phyloP scores from a whole-genome alignment of 768 basidiomycete species.

The Lactarius indigo region DNA sequence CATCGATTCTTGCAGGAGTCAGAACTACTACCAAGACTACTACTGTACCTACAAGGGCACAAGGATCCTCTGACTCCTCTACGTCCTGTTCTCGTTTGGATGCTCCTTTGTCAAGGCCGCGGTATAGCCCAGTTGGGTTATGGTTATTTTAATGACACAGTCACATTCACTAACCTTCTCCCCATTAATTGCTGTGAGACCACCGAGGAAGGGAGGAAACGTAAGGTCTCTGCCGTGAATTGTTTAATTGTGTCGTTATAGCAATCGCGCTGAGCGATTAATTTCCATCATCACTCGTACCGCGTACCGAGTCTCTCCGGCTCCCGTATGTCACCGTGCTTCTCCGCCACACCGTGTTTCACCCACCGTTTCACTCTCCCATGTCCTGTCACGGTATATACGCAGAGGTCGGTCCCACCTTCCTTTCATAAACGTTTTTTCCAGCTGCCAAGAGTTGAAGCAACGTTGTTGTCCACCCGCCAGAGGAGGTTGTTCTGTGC shows the following conservation, averaged over 20 bases:
- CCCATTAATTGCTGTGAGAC: background rate
- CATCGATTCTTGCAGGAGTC: too few species aligned
- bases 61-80: too few species aligned
- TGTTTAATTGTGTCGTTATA: background rate
- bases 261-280: background rate
- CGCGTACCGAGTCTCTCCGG: background rate
- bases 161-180: background rate
- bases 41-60: too few species aligned
- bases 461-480: background rate
- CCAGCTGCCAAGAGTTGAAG: background rate
- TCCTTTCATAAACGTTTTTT: background rate
- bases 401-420: background rate
- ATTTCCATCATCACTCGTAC: background rate
- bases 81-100: background rate
- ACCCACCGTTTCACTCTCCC: background rate
- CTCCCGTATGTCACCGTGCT: background rate
- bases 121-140: background rate
- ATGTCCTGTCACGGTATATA: background rate
- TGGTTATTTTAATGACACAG: background rate
- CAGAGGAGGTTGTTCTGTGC: background rate
- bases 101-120: background rate
- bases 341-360: background rate
- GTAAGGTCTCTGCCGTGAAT: background rate
- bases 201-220: background rate
- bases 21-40: too few species aligned